Evolutionary conservation across 1,284 basidiomycete genomes (phyloP).

Genomic region (Trichosporon asahii): DNA sequence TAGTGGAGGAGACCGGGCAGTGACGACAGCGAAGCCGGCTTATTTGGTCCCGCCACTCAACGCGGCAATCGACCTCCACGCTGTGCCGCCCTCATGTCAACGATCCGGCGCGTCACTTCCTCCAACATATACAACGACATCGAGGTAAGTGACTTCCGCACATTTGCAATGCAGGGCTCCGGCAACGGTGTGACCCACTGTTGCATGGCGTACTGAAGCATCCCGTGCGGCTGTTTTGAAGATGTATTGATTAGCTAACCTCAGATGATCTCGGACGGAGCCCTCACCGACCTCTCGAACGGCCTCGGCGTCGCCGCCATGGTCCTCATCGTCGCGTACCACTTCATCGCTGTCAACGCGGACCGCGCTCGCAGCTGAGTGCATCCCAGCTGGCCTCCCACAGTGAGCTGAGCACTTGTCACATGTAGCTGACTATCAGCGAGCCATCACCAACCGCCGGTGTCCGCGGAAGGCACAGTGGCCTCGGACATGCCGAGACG

Average conservation of each 20-base stretch:
- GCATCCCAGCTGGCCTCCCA: background rate
- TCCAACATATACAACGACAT: background rate
- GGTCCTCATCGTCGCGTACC: conserved; percentile 59
- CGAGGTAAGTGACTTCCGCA: background rate
- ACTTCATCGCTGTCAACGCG: conserved; percentile 77
- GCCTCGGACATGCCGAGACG: too few species aligned
- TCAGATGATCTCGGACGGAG: conserved; percentile 67
- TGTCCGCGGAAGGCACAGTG: too few species aligned
- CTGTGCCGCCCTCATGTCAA: background rate
- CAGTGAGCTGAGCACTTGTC: background rate
- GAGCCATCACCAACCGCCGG: too few species aligned
- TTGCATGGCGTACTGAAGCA: too few species aligned
- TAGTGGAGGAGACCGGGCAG: background rate
- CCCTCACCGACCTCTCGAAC: conserved; percentile 77
- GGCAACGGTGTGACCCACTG: too few species aligned
- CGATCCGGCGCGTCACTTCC: background rate
- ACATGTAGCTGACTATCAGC: background rate
- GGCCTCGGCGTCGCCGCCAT: conserved; percentile 30
- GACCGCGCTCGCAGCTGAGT: background rate
- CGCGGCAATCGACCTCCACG: background rate
- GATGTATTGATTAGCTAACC: background rate
- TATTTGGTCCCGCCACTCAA: conserved; percentile 8
- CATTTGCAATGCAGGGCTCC: too few species aligned
- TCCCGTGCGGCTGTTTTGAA: too few species aligned
- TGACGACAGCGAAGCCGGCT: background rate